phyloP scores from a whole-genome alignment of 108 stramenopile genomes.

The Aurantiochytrium sp. region DNA sequence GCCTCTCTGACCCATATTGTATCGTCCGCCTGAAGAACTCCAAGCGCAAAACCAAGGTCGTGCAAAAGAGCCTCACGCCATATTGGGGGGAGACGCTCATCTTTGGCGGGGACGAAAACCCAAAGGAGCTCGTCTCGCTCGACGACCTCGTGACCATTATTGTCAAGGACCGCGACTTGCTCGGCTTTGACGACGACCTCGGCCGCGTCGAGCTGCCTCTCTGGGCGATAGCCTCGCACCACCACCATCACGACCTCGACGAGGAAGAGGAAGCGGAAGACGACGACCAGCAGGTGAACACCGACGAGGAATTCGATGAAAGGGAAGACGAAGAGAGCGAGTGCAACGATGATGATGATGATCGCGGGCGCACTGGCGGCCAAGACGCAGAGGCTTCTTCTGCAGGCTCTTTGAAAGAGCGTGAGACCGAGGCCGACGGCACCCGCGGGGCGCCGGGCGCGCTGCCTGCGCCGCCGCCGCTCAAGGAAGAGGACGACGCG shows the following conservation, averaged over 20 bases:
- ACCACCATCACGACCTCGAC: background rate
- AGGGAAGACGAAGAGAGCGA: background rate
- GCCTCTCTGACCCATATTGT: slow-evolving; percentile 23
- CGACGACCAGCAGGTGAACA: too few relatives aligned
- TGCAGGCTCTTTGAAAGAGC: too few relatives aligned
- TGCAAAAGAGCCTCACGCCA: background rate
- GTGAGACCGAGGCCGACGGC: too few relatives aligned
- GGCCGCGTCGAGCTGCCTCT: background rate
- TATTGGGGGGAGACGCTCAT: background rate
- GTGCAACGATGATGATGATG: background rate
- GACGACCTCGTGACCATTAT: background rate
- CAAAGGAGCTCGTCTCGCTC: background rate
- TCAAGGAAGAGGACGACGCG: too few relatives aligned
- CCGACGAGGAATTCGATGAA: background rate
- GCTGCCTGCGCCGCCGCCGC: too few relatives aligned
- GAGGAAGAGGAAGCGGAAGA: background rate
- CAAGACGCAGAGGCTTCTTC: too few relatives aligned
- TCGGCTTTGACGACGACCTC: slow-evolving; percentile 20
- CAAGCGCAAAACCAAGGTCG: slow-evolving; percentile 5
- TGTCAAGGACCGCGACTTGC: background rate
- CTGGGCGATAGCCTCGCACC: slow-evolving; percentile 8
- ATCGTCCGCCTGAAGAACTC: background rate
- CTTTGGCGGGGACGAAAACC: background rate
- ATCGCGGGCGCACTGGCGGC: background rate
- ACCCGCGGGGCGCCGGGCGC: too few relatives aligned